Base-by-base conservation (phyloP, 768 basidiomycete genomes). In the Myochromella boudieri region DNA sequence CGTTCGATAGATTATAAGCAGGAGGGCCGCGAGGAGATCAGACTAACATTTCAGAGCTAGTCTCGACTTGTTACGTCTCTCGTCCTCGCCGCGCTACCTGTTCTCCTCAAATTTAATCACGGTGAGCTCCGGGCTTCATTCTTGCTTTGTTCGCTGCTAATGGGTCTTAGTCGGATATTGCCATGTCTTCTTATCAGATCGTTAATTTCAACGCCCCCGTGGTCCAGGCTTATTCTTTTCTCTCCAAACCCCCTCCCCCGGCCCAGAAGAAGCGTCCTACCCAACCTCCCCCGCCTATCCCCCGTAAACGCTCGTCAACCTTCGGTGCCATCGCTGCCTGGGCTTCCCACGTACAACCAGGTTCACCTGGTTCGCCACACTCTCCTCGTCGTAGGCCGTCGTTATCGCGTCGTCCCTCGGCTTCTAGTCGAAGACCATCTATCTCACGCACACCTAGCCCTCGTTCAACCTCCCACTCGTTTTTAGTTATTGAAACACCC, bases 271-370 rank as follows among this genome's bases (percentile, higher is more conserved):
- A 61, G 53, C 64, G 63, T 6, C 61, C 68, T 17, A 37, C 54
- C 10, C 59, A 49, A 24, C 66, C 68, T 12, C 68, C 64, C 10
- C 67, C 69, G 22, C 20, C 57, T 8, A 49, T 61, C 3, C 52
- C 65, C 10, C 29, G 49, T 17, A 48, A 50, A 22, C 60, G 70
- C 52, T 74, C 78, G 17, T 72, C 67, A 42, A 74, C 78, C 1
- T 71, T 71, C 53, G 66, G 75, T 2, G 58, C 71, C 29, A 85
- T 88, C 37, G 58, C 75, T 12, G 53, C 77, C 29, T 90, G 87
- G 87, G 83, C 79, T 4, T 66, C 78, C 15, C 71, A 68, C 52
- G 83, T 89, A 44, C 80, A 84, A 46, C 87, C 86, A 4, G 86
- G 85, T 5, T 82, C 85, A 12, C 85, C 86, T 3, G 70, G 56